Percentiles rank a stretch among this genome's conserved stretches.
phyloP scores from a whole-genome alignment of 2,329 filamentous ascomycete genomes.

The Nemania sp. region DNA sequence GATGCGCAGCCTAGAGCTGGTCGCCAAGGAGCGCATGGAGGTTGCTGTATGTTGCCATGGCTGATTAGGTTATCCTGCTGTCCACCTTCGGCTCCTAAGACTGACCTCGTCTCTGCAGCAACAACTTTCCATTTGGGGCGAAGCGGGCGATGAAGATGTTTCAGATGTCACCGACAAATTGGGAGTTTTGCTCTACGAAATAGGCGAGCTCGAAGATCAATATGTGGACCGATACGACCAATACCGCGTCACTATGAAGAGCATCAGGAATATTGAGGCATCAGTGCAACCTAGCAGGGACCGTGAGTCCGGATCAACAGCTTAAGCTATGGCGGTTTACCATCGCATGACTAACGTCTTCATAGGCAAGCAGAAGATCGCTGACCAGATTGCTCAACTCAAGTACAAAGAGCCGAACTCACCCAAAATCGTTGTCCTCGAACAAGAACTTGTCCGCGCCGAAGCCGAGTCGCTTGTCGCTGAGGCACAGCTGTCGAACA shows the following conservation, averaged over 20 bases:
- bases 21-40: conserved; percentile 96
- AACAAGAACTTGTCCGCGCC: conserved; percentile 97
- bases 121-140: conserved; percentile 98
- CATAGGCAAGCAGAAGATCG: conserved; percentile 96
- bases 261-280: conserved; percentile 97
- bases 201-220: conserved; percentile 96
- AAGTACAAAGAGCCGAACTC: conserved; percentile 99
- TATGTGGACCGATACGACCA: conserved; percentile 99
- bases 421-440: conserved; percentile 93
- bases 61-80: background rate
- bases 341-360: conserved; percentile 27
- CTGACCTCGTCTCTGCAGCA: conserved; percentile 60
- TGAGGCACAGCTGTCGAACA: conserved; percentile 97
- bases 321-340: background rate
- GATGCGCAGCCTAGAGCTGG: conserved; percentile 96
- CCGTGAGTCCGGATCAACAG: conserved; percentile 61
- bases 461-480: conserved; percentile 99
- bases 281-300: conserved; percentile 98
- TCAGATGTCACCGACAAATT: conserved; percentile 99
- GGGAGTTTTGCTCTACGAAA: conserved; percentile 95
- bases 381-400: conserved; percentile 95
- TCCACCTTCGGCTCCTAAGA: conserved; percentile 21
- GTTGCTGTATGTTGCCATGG: conserved; percentile 75
- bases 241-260: conserved; percentile 99
- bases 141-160: conserved; percentile 93